Percentiles rank a stretch among this genome's conserved stretches.
Evolutionary conservation across 2,329 filamentous ascomycete species (phyloP).

Genomic region (Aspergillus sp.): DNA sequence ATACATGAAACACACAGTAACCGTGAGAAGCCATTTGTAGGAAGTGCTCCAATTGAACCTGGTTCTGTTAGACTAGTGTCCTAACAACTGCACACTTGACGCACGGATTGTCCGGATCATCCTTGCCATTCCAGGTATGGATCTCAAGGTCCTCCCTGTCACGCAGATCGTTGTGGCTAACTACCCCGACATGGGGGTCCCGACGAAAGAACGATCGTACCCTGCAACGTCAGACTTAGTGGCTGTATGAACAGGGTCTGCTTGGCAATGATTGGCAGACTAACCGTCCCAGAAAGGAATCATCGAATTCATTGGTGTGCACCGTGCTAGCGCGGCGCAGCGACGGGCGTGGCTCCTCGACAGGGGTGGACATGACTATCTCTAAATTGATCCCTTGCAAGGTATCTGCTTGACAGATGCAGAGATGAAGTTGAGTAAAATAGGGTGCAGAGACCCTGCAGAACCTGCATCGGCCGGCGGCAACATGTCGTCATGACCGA

Average conservation of each 20-base stretch:
- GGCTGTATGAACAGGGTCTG: no score
- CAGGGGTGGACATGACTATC: not conserved
- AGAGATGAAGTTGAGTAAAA: not conserved
- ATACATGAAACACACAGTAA: slow-evolving; percentile 47
- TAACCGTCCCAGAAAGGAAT: slow-evolving; percentile 27
- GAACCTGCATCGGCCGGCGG: not conserved
- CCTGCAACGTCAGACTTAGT: slow-evolving; percentile 10
- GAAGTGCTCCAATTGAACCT: slow-evolving; percentile 46
- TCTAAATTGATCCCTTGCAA: not conserved
- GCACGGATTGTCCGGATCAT: slow-evolving; percentile 36
- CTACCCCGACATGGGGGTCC: slow-evolving; percentile 29
- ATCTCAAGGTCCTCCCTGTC: slow-evolving; percentile 28
- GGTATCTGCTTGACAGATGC: not conserved
- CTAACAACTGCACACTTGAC: not conserved
- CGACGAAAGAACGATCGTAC: slow-evolving; percentile 27
- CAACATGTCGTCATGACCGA: slow-evolving; percentile 21
- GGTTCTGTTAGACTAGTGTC: not conserved
- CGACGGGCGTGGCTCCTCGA: slow-evolving; percentile 3
- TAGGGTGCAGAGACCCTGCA: not conserved
- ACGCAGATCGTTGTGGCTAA: slow-evolving; percentile 24
- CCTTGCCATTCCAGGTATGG: slow-evolving; percentile 31
- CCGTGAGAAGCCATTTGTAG: slow-evolving; percentile 47
- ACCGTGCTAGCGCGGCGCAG: slow-evolving; percentile 22
- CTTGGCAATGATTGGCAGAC: not conserved
- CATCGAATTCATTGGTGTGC: slow-evolving; percentile 28